phyloP scores from a whole-genome alignment of 306 rosid species.

The Sechiopsis laciniata region DNA sequence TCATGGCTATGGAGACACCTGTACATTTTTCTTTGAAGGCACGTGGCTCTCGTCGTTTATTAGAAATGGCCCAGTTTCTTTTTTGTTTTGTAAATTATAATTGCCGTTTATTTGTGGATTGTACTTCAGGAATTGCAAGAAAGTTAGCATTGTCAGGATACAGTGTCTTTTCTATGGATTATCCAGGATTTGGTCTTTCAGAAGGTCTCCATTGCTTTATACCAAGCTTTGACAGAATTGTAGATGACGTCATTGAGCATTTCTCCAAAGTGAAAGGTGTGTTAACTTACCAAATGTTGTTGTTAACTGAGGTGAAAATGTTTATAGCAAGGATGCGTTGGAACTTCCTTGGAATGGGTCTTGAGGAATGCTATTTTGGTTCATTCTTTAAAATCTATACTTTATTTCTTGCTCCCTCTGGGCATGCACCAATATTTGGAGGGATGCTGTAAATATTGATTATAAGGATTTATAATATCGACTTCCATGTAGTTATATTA shows the following conservation, averaged over 20 bases:
- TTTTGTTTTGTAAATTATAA: neutral
- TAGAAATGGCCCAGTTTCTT: neutral
- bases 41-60: conserved; percentile 28
- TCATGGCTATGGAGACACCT: conserved; percentile 93
- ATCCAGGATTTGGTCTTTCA: conserved; percentile 94
- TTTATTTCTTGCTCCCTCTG: conserved; percentile 3
- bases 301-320: neutral
- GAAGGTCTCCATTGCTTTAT: conserved; percentile 83
- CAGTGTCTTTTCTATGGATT: conserved; percentile 91
- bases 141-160: conserved; percentile 65
- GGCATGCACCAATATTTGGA: neutral
- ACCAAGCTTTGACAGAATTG: conserved; percentile 61
- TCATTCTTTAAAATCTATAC: neutral
- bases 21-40: conserved; percentile 96
- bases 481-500: neutral
- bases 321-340: neutral
- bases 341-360: neutral
- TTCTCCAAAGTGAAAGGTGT: conserved; percentile 72
- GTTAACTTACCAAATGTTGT: conserved; percentile 1
- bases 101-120: neutral
- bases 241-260: conserved; percentile 73
- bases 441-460: neutral
- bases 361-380: conserved; percentile 7
- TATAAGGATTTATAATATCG: neutral
- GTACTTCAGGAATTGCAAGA: conserved; percentile 68